A percentile compares a stretch with the other conserved stretches of the same genome.
phyloP scores from a whole-genome alignment of 1,139 yeast species.

The Pichia sp. region DNA sequence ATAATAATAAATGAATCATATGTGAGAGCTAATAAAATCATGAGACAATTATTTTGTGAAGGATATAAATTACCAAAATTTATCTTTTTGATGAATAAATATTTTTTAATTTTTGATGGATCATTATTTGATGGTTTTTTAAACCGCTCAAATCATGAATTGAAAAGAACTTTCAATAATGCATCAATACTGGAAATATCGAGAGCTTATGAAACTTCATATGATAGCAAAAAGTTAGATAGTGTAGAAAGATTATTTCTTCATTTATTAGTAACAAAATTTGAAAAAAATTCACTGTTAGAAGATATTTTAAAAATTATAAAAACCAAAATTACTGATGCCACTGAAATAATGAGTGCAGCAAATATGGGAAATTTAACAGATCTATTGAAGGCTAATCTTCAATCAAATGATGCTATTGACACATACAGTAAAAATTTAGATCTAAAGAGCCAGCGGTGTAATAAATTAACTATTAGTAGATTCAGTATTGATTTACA shows the following conservation, averaged over 20 bases:
- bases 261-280: conserved; percentile 15
- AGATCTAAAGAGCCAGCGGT: conserved; percentile 11
- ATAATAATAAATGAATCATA: conserved; percentile 59
- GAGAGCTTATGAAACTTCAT: conserved; percentile 16
- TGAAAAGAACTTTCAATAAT: conserved; percentile 33
- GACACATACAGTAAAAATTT: conserved; percentile 5
- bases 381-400: conserved; percentile 35
- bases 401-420: conserved; percentile 28
- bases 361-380: conserved; percentile 37
- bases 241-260: conserved; percentile 15
- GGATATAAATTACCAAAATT: conserved; percentile 53
- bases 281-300: conserved; percentile 18
- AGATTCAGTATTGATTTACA: conserved; percentile 60
- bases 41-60: conserved; percentile 46
- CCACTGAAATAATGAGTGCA: conserved; percentile 43
- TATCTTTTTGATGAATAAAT: conserved; percentile 44
- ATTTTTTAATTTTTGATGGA: conserved; percentile 52
- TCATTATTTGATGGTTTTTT: conserved; percentile 43
- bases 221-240: conserved; percentile 9
- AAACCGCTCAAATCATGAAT: conserved; percentile 35
- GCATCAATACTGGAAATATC: conserved; percentile 37
- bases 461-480: conserved; percentile 38
- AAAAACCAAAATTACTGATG: conserved; percentile 58
- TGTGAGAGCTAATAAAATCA: conserved; percentile 59
- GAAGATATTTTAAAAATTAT: conserved; percentile 61